Percentiles rank a stretch among this genome's conserved stretches.
These are phyloP conservation scores for Dichotomocladium elegans DNA, from an alignment of 371 early-diverging fungal species.

Conservation along the genomic window DNA sequence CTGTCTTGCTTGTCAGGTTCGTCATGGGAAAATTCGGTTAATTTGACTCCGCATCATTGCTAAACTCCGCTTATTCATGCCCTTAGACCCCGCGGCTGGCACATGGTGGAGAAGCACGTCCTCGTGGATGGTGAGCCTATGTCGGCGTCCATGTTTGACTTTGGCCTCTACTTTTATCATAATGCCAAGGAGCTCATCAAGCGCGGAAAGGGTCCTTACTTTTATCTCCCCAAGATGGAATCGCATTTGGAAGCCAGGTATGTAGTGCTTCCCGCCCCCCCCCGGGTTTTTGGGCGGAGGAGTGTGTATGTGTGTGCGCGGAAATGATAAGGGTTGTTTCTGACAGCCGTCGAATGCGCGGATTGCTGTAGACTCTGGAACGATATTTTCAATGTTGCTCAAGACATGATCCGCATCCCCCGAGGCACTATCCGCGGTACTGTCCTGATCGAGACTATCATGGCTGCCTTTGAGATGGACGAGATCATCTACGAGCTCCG, in stretches of 20 bases:
- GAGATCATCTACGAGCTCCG: slow-evolving; percentile 96
- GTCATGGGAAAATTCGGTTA: not conserved
- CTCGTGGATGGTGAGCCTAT: slow-evolving; percentile 84
- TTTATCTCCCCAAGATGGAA: slow-evolving; percentile 97
- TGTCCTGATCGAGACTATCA: slow-evolving; percentile 93
- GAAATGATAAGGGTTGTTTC: not conserved
- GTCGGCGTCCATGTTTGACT: slow-evolving; percentile 95
- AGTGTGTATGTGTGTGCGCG: too few species aligned
- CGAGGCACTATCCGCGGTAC: slow-evolving; percentile 95
- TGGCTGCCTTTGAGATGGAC: slow-evolving; percentile 96
- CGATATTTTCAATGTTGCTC: slow-evolving; percentile 91
- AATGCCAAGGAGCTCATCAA: slow-evolving; percentile 79
- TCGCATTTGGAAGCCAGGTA: slow-evolving; percentile 89
- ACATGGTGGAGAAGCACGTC: slow-evolving; percentile 92
- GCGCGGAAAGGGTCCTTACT: slow-evolving; percentile 91
- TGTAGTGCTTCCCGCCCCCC: not conserved
- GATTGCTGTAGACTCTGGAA: slow-evolving; percentile 88
- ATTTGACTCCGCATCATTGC: slow-evolving; percentile 5
- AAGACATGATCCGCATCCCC: slow-evolving; percentile 83
- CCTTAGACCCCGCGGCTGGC: slow-evolving; percentile 92
- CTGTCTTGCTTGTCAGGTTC: slow-evolving; percentile 84
- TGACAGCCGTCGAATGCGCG: not conserved
- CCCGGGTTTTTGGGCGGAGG: too few species aligned
- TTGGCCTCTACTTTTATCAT: slow-evolving; percentile 95
- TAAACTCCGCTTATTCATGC: not conserved